Evolutionary conservation across 169 alveolate species (phyloP), one percentile per base, ranked within the genome.

Genomic region (Besnoitia besnoiti): DNA sequence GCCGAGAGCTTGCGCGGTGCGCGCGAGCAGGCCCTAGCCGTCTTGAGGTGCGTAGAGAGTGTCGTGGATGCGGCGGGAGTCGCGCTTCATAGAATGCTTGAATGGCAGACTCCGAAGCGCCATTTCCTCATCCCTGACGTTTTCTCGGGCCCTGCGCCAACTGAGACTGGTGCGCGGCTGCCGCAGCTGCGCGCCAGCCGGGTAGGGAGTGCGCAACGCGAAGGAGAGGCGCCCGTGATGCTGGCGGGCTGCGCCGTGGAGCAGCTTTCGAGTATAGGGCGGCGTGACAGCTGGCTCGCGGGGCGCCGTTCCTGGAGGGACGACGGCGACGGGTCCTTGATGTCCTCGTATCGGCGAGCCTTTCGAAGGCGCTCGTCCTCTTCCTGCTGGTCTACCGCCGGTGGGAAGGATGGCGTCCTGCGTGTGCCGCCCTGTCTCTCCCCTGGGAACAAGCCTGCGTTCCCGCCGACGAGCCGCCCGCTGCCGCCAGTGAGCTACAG

Each of bases 31-130:
- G 82, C 82, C 3, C 67, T 21, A 1, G 39, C 39, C 5, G 82
- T 73, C 14, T 30, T 73, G 46, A 39, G 82, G n/a, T 73, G 82
- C 21, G 82, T 37, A 7, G n/a, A 19, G 21, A 73, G 24, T 1
- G 82, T 73, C 46, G 82, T 73, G 40, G 47, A 73, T 35, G 82
- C 82, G 3, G n/a, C 82, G 24, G 82, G 82, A 39, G n/a, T n/a
- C 27, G 82, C 44, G 7, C 24, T 73, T 24, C 16, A 42, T 16
- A 73, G 46, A 37, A 16, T 73, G 10, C 46, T 73, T 30, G 82
- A 73, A 4, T 73, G 82, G 82, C 46, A n/a, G n/a, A 73, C 82
- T 3, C 82, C 82, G 46, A 73, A 73, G 82, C 5, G 82, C 0
- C 82, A 73, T 42, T 0, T 73, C 16, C 47, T 3, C 82, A 10